Evolutionary conservation across 2,329 filamentous ascomycete genomes (phyloP).

Genomic region (Exserohilum rostratum): DNA sequence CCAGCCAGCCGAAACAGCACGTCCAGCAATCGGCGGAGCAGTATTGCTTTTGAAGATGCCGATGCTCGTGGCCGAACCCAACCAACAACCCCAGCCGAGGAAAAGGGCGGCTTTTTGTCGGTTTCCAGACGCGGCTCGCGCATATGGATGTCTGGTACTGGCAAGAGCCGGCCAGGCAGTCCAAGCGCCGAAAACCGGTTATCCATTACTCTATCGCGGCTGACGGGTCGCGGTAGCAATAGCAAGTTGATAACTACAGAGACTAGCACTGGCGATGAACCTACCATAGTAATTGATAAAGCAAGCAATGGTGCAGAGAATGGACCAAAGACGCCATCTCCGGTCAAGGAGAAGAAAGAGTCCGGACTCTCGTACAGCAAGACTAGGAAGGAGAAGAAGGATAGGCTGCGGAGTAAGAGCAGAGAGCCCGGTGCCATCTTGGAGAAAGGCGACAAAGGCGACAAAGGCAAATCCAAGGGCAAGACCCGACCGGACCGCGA

Average conservation of each 20-base stretch:
- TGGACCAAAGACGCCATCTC: constrained; percentile 17
- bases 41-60: constrained; percentile 49
- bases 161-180: constrained; percentile 52
- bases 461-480: constrained; percentile 37
- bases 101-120: constrained; percentile 40
- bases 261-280: constrained; percentile 27
- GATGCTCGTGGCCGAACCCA: constrained; percentile 43
- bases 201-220: constrained; percentile 49
- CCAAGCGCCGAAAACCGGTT: constrained; percentile 50
- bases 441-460: constrained; percentile 37
- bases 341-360: constrained; percentile 34
- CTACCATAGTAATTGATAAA: constrained; percentile 36
- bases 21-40: constrained; percentile 49
- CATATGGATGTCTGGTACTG: constrained; percentile 37
- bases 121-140: constrained; percentile 43
- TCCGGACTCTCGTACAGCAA: constrained; percentile 32
- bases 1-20: constrained; percentile 41
- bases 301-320: constrained; percentile 19
- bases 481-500: constrained; percentile 51
- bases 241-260: constrained; percentile 46
- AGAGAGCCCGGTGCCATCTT: constrained; percentile 45
- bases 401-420: constrained; percentile 49
- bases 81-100: constrained; percentile 55
- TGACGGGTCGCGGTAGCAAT: constrained; percentile 51
- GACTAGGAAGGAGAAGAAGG: constrained; percentile 41